Evolutionary conservation across 2,329 filamentous ascomycete species (phyloP).

Genomic region (Zopfia rhizophila): DNA sequence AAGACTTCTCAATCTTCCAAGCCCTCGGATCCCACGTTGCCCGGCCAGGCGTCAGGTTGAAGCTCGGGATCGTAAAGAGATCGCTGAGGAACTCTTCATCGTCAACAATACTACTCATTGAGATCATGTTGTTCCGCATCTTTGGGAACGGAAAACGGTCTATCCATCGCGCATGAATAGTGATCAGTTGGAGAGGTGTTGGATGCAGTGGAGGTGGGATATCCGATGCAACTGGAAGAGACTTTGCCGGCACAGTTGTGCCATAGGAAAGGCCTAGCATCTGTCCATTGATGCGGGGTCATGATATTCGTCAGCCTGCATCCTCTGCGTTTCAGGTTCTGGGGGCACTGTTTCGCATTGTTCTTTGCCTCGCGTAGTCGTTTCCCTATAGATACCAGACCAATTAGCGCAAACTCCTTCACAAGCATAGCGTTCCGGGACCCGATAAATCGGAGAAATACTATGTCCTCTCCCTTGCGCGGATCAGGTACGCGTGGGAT

Average conservation of each 20-base stretch:
- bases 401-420: constrained; percentile 11
- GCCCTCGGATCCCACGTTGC: constrained; percentile 46
- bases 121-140: constrained; percentile 53
- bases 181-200: constrained; percentile 45
- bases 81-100: constrained; percentile 51
- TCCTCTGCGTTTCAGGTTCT: constrained; percentile 17
- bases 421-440: too few species aligned
- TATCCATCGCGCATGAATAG: constrained; percentile 52
- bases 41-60: constrained; percentile 38
- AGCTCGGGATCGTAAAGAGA: constrained; percentile 46
- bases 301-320: constrained; percentile 6
- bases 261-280: constrained; percentile 43
- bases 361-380: constrained; percentile 27
- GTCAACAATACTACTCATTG: constrained; percentile 42
- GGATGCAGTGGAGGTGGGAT: constrained; percentile 43
- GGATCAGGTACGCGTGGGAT: constrained; percentile 23
- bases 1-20: constrained; percentile 48
- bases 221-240: constrained; percentile 26
- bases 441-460: constrained; percentile 1
- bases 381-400: constrained; percentile 13
- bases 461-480: constrained; percentile 7
- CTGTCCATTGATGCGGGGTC: constrained; percentile 37
- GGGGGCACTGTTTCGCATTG: constrained; percentile 17
- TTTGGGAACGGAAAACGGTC: constrained; percentile 55
- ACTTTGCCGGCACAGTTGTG: constrained; percentile 33